A percentile compares a stretch with the other conserved stretches of the same genome.
These are phyloP conservation scores for Pleurotus citrinopileatus DNA, from an alignment of 768 basidiomycete genomes.

Conservation along the genomic window DNA sequence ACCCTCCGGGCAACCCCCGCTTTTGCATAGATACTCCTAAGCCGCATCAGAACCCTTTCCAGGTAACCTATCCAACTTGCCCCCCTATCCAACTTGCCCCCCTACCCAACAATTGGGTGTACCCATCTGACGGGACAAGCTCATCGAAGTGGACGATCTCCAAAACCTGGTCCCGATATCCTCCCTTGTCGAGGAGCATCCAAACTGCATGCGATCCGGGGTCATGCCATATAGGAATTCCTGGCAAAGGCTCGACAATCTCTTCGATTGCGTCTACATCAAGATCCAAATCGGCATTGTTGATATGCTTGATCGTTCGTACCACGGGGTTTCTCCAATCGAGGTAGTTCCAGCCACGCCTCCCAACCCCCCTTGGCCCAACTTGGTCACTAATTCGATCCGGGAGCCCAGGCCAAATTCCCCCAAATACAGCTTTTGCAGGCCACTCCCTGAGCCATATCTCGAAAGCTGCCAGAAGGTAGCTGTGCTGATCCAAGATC, in stretches of 20 bases:
- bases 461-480: slow-evolving; percentile 18
- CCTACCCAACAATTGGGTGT: too few species aligned
- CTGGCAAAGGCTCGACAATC: not conserved
- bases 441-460: slow-evolving; percentile 26
- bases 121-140: too few species aligned
- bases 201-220: not conserved
- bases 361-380: not conserved
- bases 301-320: not conserved
- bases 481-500: slow-evolving; percentile 12
- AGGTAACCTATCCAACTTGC: too few species aligned
- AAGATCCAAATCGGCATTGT: not conserved
- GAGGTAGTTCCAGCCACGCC: not conserved
- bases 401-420: slow-evolving; percentile 20
- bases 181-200: not conserved
- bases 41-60: too few species aligned
- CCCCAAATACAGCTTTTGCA: slow-evolving; percentile 15
- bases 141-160: too few species aligned
- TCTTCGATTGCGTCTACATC: not conserved
- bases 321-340: not conserved
- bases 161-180: not conserved
- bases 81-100: too few species aligned
- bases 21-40: too few species aligned
- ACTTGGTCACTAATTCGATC: not conserved
- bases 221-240: not conserved
- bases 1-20: too few species aligned